A percentile compares a stretch with the other conserved stretches of the same genome.
phyloP scores from a whole-genome alignment of 1,284 basidiomycete species.

The Cutaneotrichosporon sp. region DNA sequence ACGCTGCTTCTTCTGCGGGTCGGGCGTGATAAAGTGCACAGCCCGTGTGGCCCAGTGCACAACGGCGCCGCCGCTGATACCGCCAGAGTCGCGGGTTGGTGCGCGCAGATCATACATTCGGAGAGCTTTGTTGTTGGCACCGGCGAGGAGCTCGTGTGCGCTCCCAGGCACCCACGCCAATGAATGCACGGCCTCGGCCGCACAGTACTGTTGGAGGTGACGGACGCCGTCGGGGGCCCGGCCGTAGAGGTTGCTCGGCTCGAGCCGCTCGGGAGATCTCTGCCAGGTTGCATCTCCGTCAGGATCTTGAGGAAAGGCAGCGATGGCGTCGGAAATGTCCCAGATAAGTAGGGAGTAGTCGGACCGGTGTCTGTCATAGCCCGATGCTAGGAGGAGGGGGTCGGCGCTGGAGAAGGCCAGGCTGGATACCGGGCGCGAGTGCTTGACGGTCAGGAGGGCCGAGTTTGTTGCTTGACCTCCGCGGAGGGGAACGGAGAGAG shows the following conservation, averaged over 20 bases:
- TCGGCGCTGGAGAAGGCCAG: conserved; percentile 46
- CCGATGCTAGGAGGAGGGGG: conserved; percentile 44
- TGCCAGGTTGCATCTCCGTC: conserved; percentile 17
- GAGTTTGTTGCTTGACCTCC: conserved; percentile 23
- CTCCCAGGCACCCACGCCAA: conserved; percentile 34
- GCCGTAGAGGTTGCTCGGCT: conserved; percentile 4
- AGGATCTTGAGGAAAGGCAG: conserved; percentile 25
- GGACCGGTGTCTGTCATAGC: conserved; percentile 49
- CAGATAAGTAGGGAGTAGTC: conserved; percentile 50
- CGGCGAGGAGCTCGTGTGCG: conserved; percentile 36
- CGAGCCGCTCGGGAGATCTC: conserved; percentile 17
- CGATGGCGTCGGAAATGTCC: conserved; percentile 45
- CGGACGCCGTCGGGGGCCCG: conserved; percentile 16
- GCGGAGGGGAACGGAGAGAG: conserved; percentile 31
- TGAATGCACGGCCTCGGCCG: conserved; percentile 45
- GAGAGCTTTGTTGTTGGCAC: conserved; percentile 41
- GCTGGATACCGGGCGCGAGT: conserved; percentile 43
- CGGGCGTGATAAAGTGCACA: conserved; percentile 38
- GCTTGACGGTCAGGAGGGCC: conserved; percentile 40
- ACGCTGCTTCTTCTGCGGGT: conserved; percentile 28
- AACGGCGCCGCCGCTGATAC: conserved; percentile 17
- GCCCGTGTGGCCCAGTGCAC: conserved; percentile 42
- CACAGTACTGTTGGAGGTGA: conserved; percentile 50
- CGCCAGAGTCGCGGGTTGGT: conserved; percentile 24
- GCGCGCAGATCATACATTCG: conserved; percentile 45